Evolutionary conservation across 768 basidiomycete genomes (phyloP).

Genomic region (Lentinula aciculospora): DNA sequence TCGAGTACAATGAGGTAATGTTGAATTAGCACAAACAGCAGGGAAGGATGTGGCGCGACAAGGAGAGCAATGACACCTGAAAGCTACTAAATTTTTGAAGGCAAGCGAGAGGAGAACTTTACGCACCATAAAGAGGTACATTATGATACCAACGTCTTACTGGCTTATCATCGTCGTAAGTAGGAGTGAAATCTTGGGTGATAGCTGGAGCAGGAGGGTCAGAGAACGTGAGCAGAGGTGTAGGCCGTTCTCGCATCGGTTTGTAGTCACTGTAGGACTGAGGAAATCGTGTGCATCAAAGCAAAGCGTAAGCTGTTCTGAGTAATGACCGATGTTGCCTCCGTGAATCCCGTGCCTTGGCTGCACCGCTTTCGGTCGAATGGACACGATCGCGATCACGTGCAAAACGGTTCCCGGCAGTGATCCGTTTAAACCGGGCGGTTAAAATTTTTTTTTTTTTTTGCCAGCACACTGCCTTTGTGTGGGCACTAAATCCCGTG

Average conservation of each 20-base stretch:
- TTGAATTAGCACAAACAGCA: slow-evolving; percentile 59
- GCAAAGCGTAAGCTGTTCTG: slow-evolving; percentile 51
- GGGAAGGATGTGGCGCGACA: slow-evolving; percentile 69
- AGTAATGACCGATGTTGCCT: slow-evolving; percentile 14
- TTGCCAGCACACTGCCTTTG: no score
- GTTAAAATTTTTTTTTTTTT: no score
- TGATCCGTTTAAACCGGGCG: no score
- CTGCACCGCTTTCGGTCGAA: no score
- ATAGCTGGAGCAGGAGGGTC: background rate
- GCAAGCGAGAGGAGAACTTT: slow-evolving; percentile 9
- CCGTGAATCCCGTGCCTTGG: no score
- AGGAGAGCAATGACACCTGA: slow-evolving; percentile 50
- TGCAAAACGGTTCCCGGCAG: no score
- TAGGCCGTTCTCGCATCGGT: slow-evolving; percentile 1
- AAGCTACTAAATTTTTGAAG: background rate
- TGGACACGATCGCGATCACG: no score
- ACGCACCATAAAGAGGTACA: slow-evolving; percentile 50
- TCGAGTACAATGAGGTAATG: slow-evolving; percentile 57
- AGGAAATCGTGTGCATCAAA: slow-evolving; percentile 40
- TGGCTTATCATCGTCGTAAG: slow-evolving; percentile 23
- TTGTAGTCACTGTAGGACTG: background rate
- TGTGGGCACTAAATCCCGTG: no score
- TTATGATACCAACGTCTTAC: slow-evolving; percentile 53
- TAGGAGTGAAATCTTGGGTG: slow-evolving; percentile 1
- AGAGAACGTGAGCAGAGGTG: slow-evolving; percentile 1